Percentiles rank a stretch among this genome's conserved stretches.
Conservation (phyloP, 2,329 filamentous ascomycete species). For the Thielaviopsis musarum region DNA sequence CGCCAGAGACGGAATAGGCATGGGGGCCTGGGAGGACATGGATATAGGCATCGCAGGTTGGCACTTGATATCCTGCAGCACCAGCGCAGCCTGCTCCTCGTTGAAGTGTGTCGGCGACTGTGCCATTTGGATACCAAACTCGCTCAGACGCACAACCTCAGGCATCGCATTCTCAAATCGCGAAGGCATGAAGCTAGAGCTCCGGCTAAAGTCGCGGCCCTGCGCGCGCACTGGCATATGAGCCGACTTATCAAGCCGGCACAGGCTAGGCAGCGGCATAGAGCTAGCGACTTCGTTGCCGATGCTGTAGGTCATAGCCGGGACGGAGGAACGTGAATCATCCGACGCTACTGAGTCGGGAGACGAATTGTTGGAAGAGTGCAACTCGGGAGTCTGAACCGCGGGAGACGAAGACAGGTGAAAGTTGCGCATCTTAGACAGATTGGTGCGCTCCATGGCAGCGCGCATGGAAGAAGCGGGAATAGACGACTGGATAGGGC, state of each 20-base stretch:
- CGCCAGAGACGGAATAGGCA: neutral
- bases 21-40: neutral
- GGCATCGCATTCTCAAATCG: neutral
- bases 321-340: constrained; percentile 42
- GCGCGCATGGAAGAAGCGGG: constrained; percentile 41
- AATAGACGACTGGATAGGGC: constrained; percentile 37
- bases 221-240: neutral
- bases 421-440: constrained; percentile 27
- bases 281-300: constrained; percentile 48
- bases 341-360: constrained; percentile 54
- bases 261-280: constrained; percentile 21
- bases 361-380: constrained; percentile 40
- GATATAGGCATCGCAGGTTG: neutral
- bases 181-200: neutral
- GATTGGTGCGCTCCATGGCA: constrained; percentile 40
- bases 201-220: neutral
- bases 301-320: constrained; percentile 46
- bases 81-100: constrained; percentile 4
- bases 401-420: constrained; percentile 33
- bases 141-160: neutral
- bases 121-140: neutral
- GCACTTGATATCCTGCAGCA: constrained; percentile 6
- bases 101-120: neutral
- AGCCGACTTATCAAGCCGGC: neutral
- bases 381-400: constrained; percentile 21